phyloP scores from a whole-genome alignment of 2,329 filamentous ascomycete species.

The Colletotrichum navitas region DNA sequence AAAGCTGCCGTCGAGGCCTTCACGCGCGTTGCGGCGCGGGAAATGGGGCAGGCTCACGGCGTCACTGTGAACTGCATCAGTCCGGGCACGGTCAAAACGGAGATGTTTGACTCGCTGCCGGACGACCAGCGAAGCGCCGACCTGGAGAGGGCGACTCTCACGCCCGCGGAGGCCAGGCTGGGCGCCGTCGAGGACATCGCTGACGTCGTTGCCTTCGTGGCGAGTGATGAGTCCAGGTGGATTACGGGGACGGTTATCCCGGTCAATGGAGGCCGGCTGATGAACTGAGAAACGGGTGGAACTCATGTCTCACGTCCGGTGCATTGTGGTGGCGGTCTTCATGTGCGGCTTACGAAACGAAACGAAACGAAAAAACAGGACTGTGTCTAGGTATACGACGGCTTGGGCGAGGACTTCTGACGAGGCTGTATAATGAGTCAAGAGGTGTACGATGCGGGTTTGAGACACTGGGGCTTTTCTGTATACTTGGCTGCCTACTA shows the following conservation, averaged over 20 bases:
- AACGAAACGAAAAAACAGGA: background rate
- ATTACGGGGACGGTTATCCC: constrained; percentile 42
- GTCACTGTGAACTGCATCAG: constrained; percentile 44
- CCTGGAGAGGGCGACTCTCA: constrained; percentile 40
- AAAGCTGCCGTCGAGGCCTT: constrained; percentile 43
- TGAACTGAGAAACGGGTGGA: constrained; percentile 31
- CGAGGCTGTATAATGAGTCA: constrained; percentile 26
- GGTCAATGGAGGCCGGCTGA: constrained; percentile 41
- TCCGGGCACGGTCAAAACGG: constrained; percentile 42
- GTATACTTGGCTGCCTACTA: constrained; percentile 5
- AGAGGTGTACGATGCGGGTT: constrained; percentile 31
- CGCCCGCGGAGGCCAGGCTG: constrained; percentile 41
- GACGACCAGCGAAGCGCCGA: constrained; percentile 41
- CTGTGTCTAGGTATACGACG: constrained; percentile 5
- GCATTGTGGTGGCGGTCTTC: background rate
- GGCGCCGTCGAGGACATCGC: constrained; percentile 43
- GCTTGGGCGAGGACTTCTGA: constrained; percentile 9
- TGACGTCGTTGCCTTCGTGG: constrained; percentile 42
- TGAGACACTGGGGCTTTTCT: constrained; percentile 29
- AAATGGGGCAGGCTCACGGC: constrained; percentile 41
- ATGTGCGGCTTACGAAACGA: background rate
- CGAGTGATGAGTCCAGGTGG: constrained; percentile 43
- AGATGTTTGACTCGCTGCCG: constrained; percentile 40
- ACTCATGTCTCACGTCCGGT: background rate
- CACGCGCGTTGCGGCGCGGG: constrained; percentile 42